Percentiles rank a stretch among this genome's conserved stretches.
These are phyloP conservation scores for Pyronema omphalodes DNA, from an alignment of 495 filamentous ascomycete species.

Conservation along the genomic window DNA sequence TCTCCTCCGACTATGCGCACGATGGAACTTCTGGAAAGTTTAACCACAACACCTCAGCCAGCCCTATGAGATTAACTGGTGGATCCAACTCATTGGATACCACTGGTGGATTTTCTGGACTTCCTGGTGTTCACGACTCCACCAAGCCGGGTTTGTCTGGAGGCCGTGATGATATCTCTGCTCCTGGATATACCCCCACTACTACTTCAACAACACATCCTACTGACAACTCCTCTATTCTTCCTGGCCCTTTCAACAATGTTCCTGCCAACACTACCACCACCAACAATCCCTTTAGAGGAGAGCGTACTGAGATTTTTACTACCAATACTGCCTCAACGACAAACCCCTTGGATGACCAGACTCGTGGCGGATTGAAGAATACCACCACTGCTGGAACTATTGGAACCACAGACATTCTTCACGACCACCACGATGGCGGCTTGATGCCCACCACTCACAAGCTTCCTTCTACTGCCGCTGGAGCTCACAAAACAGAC, in stretches of 20 bases:
- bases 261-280: background rate
- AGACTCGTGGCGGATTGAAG: background rate
- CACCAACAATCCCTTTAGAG: background rate
- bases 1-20: background rate
- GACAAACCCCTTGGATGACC: background rate
- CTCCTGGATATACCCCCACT: background rate
- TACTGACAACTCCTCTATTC: background rate
- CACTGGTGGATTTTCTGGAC: background rate
- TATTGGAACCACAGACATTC: background rate
- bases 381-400: background rate
- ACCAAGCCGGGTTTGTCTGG: background rate
- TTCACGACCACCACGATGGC: background rate
- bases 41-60: background rate
- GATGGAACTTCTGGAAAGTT: background rate
- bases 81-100: background rate
- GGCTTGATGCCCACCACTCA: background rate
- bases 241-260: background rate
- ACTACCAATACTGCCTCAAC: background rate
- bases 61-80: background rate
- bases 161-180: background rate
- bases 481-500: constrained; percentile 34
- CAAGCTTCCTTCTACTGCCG: constrained; percentile 14
- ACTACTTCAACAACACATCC: background rate
- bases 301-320: background rate
- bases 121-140: background rate